Percentiles rank a stretch among this genome's conserved stretches.
These are phyloP conservation scores for Phalaenopsis equestris DNA, from an alignment of 106 monocot genomes.

Conservation along the genomic window DNA sequence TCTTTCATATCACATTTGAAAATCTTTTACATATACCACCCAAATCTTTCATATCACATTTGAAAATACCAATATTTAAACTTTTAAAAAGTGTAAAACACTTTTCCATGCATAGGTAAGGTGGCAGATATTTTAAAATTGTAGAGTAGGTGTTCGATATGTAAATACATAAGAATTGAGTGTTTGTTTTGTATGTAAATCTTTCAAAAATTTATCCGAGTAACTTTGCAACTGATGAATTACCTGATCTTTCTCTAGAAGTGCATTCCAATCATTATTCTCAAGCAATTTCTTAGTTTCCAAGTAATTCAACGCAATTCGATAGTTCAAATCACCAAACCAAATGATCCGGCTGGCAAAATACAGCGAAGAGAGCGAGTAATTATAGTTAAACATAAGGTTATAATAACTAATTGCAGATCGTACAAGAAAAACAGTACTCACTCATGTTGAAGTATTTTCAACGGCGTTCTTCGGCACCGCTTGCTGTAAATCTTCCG, in stretches of 20 bases:
- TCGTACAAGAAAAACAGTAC: neutral
- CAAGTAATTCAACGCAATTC: slow-evolving; percentile 57
- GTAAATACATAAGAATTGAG: too few species aligned
- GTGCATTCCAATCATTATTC: slow-evolving; percentile 55
- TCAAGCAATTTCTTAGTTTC: slow-evolving; percentile 53
- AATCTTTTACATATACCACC: too few species aligned
- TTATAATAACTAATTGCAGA: neutral
- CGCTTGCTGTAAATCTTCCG: slow-evolving; percentile 37
- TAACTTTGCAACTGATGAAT: neutral
- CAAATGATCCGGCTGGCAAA: slow-evolving; percentile 59
- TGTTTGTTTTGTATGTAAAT: too few species aligned
- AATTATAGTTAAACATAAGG: neutral
- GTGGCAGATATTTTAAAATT: too few species aligned
- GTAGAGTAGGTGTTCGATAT: too few species aligned
- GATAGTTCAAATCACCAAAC: slow-evolving; percentile 75
- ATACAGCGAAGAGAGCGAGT: neutral
- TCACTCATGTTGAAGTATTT: slow-evolving; percentile 70
- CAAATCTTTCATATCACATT: too few species aligned
- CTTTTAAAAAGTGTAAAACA: too few species aligned
- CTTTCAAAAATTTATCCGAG: neutral
- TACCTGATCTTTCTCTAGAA: slow-evolving; percentile 80
- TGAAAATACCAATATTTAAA: too few species aligned
- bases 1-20: too few species aligned
- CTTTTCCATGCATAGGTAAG: too few species aligned
- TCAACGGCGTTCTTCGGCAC: slow-evolving; percentile 36